Percentiles rank a stretch among this genome's conserved stretches.
phyloP scores from a whole-genome alignment of 176 grass and related monocot genomes.

The Musa schizocarpa region DNA sequence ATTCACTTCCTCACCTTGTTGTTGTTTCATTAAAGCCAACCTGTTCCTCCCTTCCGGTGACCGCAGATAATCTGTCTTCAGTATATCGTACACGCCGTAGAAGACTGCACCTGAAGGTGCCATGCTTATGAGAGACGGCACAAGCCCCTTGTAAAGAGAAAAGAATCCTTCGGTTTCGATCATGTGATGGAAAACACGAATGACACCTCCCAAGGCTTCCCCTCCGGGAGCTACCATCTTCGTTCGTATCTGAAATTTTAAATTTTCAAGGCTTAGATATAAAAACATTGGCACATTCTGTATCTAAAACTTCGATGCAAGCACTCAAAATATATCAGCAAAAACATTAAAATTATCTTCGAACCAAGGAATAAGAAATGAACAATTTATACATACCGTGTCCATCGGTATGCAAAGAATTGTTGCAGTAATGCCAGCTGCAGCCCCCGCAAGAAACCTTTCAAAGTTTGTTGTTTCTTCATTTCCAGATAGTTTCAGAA shows the following conservation, averaged over 20 bases:
- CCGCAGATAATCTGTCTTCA: constrained; percentile 77
- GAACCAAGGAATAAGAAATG: not conserved
- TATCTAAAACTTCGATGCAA: not conserved
- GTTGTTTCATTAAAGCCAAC: constrained; percentile 43
- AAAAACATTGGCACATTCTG: not conserved
- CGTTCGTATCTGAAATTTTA: constrained; percentile 83
- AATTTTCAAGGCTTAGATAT: constrained; percentile 5
- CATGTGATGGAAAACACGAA: constrained; percentile 78
- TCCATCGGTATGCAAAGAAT: constrained; percentile 92
- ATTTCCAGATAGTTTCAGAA: constrained; percentile 74
- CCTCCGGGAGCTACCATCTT: constrained; percentile 95
- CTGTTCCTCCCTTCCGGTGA: constrained; percentile 72
- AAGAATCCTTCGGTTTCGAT: constrained; percentile 90
- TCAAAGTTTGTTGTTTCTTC: constrained; percentile 95
- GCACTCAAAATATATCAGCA: not conserved
- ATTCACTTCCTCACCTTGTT: constrained; percentile 58
- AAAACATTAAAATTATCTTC: not conserved
- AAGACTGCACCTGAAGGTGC: constrained; percentile 97
- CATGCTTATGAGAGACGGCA: constrained; percentile 97
- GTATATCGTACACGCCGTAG: constrained; percentile 91
- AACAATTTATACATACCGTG: constrained; percentile 51
- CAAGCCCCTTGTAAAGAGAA: constrained; percentile 87
- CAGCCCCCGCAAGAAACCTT: constrained; percentile 86
- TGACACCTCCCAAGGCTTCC: constrained; percentile 86
- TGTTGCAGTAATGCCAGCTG: constrained; percentile 78